phyloP scores from a whole-genome alignment of 148 eudicot genomes.

The Cornus controversa region DNA sequence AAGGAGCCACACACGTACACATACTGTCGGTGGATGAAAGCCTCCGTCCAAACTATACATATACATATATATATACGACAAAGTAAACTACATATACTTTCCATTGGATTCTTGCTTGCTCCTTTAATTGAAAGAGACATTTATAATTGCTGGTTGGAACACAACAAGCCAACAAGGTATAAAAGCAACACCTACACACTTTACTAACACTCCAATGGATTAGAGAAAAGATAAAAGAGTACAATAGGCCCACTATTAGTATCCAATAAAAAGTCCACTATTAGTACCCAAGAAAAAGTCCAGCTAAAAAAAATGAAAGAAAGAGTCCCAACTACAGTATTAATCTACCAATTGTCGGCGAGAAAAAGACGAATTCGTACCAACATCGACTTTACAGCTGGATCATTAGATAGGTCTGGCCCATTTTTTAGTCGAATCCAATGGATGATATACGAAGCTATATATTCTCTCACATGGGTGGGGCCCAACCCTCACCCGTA shows the following conservation, averaged over 20 bases:
- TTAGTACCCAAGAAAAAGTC: neutral
- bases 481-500: slow-evolving; percentile 6
- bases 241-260: neutral
- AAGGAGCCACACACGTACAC: neutral
- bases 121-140: neutral
- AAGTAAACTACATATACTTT: neutral
- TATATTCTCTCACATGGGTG: slow-evolving; percentile 3
- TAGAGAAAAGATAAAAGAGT: no score
- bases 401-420: neutral
- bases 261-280: neutral
- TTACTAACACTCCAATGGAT: no score
- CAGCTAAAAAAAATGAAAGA: neutral
- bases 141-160: no score
- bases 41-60: neutral
- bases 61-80: no score
- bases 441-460: neutral
- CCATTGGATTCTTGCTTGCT: neutral
- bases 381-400: slow-evolving; percentile 14
- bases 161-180: no score
- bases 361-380: neutral
- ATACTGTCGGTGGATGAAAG: neutral
- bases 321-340: neutral
- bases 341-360: slow-evolving; percentile 11
- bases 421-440: neutral
- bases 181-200: no score